phyloP scores from a whole-genome alignment of 192 early-diverging fungal species.

The Irineochytrium annulatum region DNA sequence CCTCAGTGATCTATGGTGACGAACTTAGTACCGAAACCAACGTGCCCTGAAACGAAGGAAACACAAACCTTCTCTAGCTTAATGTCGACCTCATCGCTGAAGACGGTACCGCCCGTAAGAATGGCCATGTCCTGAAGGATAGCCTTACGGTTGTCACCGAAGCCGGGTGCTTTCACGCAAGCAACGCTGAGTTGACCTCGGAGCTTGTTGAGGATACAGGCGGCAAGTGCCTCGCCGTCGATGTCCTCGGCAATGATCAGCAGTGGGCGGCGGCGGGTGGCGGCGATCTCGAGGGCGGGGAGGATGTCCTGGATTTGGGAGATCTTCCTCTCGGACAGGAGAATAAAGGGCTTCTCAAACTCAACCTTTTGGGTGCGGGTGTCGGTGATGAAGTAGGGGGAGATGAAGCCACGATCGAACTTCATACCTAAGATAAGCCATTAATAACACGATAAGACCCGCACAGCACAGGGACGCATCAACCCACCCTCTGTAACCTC shows the following conservation, averaged over 20 bases:
- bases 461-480: not conserved
- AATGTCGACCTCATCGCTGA: constrained; percentile 93
- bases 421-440: constrained; percentile 69
- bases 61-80: constrained; percentile 86
- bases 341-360: constrained; percentile 98
- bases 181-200: constrained; percentile 95
- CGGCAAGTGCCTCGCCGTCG: constrained; percentile 98
- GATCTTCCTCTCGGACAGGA: constrained; percentile 99
- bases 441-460: constrained; percentile 1
- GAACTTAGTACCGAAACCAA: constrained; percentile 1
- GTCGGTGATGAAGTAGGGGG: constrained; percentile 99
- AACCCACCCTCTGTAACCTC: constrained; percentile 91
- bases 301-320: constrained; percentile 92
- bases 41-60: constrained; percentile 7
- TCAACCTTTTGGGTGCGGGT: constrained; percentile 97
- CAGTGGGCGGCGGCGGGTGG: constrained; percentile 91
- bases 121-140: constrained; percentile 97
- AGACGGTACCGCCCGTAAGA: constrained; percentile 94
- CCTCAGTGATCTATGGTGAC: constrained; percentile 54
- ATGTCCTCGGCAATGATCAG: constrained; percentile 98
- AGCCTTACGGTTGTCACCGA: constrained; percentile 99
- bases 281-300: constrained; percentile 92
- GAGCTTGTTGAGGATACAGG: constrained; percentile 99
- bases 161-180: constrained; percentile 99
- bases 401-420: constrained; percentile 99